phyloP scores from a whole-genome alignment of 805 yeast genomes.

The Groenewaldozyma salmanticensis region DNA sequence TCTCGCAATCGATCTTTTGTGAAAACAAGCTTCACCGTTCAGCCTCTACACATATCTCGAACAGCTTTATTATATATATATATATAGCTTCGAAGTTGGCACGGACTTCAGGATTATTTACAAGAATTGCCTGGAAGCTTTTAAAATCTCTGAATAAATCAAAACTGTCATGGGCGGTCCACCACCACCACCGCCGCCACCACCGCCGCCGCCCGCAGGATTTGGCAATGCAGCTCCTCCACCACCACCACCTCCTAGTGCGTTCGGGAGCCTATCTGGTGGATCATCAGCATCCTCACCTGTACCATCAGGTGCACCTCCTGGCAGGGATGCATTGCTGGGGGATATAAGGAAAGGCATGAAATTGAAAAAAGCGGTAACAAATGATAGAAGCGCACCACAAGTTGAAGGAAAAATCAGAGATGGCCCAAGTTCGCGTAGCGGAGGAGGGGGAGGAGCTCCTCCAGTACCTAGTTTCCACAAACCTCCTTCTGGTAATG shows the following conservation, averaged over 20 bases:
- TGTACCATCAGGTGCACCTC: conserved; percentile 21
- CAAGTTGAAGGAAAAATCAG: conserved; percentile 31
- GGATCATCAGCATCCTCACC: conserved; percentile 14
- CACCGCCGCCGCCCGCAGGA: conserved; percentile 40
- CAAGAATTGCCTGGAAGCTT: no score
- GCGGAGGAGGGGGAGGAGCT: conserved; percentile 18
- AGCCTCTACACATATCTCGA: no score
- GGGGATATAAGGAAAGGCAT: conserved; percentile 76
- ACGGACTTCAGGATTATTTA: no score
- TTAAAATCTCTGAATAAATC: no score
- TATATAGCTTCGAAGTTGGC: no score
- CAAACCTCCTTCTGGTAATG: conserved; percentile 18
- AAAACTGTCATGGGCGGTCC: no score
- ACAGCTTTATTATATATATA: no score
- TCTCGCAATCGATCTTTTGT: no score
- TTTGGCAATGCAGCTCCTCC: conserved; percentile 26
- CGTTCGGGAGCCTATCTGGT: conserved; percentile 22
- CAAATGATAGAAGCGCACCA: conserved; percentile 64
- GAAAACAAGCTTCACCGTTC: no score
- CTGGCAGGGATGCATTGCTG: conserved; percentile 38
- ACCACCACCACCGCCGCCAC: conserved; percentile 53
- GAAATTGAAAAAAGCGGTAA: conserved; percentile 46
- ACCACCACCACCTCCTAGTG: conserved; percentile 25
- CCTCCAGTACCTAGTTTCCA: conserved; percentile 18
- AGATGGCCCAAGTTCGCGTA: conserved; percentile 16